Evolutionary conservation across 768 basidiomycete species (phyloP).

Genomic region (Mycena alexandri): DNA sequence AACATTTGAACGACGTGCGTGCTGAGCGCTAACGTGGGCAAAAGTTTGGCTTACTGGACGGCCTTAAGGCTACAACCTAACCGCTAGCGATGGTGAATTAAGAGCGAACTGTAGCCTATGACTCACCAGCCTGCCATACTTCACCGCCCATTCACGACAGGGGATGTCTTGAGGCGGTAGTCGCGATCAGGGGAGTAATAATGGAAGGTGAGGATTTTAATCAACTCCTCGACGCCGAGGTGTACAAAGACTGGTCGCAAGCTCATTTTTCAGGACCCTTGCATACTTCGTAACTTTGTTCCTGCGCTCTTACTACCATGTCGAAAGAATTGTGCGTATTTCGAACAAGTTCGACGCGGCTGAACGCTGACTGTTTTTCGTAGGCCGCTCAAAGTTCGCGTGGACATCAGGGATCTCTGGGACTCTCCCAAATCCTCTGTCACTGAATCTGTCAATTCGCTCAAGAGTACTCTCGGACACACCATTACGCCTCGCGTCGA

Average conservation of each 20-base stretch:
- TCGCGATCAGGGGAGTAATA: constrained; percentile 9
- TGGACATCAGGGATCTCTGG: constrained; percentile 55
- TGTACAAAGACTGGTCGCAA: too few relatives aligned
- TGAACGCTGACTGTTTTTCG: constrained; percentile 8
- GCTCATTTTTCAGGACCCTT: too few relatives aligned
- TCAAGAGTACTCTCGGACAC: constrained; percentile 50
- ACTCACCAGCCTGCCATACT: constrained; percentile 11
- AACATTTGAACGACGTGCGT: too few relatives aligned
- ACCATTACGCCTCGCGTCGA: constrained; percentile 49
- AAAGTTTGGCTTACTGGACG: too few relatives aligned
- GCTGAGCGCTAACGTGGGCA: too few relatives aligned
- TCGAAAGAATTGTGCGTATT: constrained; percentile 36
- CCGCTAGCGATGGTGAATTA: too few relatives aligned
- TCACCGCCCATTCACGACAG: constrained; percentile 17
- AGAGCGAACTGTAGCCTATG: background rate
- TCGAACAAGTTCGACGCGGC: background rate
- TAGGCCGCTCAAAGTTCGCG: constrained; percentile 54
- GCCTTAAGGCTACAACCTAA: too few relatives aligned
- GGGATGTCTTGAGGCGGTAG: constrained; percentile 3
- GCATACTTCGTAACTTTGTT: background rate
- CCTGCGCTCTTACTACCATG: constrained; percentile 17
- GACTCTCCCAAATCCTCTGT: constrained; percentile 47
- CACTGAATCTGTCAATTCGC: constrained; percentile 41
- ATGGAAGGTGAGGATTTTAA: background rate
- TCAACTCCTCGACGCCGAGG: too few relatives aligned